Percentiles rank a stretch among this genome's conserved stretches.
These are phyloP conservation scores for Pseudonitzschia multiseries DNA, from an alignment of 108 stramenopile genomes.

Conservation along the genomic window DNA sequence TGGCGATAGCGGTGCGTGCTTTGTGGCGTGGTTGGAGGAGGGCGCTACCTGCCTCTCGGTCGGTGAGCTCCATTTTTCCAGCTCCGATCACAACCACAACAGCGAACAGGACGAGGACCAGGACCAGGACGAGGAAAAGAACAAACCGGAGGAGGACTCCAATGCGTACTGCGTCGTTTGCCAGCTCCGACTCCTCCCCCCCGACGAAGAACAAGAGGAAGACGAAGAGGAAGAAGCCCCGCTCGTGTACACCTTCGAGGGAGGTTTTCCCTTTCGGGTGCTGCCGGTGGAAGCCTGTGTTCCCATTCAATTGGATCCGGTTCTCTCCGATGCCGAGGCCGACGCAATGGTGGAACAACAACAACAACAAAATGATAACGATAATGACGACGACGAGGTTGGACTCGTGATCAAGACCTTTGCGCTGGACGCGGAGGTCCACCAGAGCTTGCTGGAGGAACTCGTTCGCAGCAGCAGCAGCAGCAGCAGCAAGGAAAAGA, in stretches of 20 bases:
- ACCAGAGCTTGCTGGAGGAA: conserved; percentile 2
- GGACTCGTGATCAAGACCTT: background rate
- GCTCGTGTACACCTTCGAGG: background rate
- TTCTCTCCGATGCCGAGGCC: background rate
- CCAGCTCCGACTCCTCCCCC: background rate
- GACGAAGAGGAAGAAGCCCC: background rate
- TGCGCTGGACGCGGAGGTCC: background rate
- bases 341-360: background rate
- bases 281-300: conserved; percentile 3
- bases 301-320: background rate
- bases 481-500: background rate
- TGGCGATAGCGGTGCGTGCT: background rate
- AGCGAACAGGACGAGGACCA: background rate
- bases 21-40: conserved; percentile 16
- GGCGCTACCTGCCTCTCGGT: background rate
- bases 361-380: background rate
- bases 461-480: background rate
- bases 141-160: background rate
- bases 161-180: conserved; percentile 1
- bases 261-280: conserved; percentile 1
- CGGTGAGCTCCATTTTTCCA: conserved; percentile 12
- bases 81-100: background rate
- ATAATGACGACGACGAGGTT: background rate
- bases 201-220: background rate
- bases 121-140: background rate